Conservation (phyloP, 2,329 filamentous ascomycete species). For the Cephalotrichum gorgonifer region DNA sequence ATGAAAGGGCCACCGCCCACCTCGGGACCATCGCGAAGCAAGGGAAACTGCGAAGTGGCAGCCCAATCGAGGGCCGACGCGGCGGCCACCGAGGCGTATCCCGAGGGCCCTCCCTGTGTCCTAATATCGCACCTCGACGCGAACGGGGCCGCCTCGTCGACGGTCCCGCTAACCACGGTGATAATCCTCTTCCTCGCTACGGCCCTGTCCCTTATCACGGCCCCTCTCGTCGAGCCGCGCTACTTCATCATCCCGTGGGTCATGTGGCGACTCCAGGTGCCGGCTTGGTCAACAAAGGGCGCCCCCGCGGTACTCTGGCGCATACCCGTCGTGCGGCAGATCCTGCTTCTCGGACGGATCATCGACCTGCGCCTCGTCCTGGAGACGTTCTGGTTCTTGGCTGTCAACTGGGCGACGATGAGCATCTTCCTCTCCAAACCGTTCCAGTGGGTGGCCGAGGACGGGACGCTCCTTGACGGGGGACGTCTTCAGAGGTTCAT, state of each 20-base stretch:
- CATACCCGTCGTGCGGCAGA: background rate
- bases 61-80: background rate
- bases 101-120: background rate
- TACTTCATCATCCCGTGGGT: slow-evolving; percentile 97
- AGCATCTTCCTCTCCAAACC: slow-evolving; percentile 60
- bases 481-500: slow-evolving; percentile 66
- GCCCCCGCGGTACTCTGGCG: background rate
- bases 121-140: slow-evolving; percentile 12
- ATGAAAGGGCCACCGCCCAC: slow-evolving; percentile 3
- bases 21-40: background rate
- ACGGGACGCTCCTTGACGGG: slow-evolving; percentile 39
- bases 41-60: background rate
- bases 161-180: slow-evolving; percentile 34
- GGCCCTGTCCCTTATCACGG: slow-evolving; percentile 69
- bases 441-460: slow-evolving; percentile 53
- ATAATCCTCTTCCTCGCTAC: slow-evolving; percentile 58
- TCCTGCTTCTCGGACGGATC: slow-evolving; percentile 8
- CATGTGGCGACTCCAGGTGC: slow-evolving; percentile 77
- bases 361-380: slow-evolving; percentile 37
- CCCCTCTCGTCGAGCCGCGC: slow-evolving; percentile 85
- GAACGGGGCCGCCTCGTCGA: slow-evolving; percentile 16
- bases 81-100: background rate
- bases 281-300: slow-evolving; percentile 27
- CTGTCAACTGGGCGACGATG: slow-evolving; percentile 55
- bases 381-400: slow-evolving; percentile 61